Evolutionary conservation across 495 filamentous ascomycete genomes (phyloP).

Genomic region (Extremus antarcticus): DNA sequence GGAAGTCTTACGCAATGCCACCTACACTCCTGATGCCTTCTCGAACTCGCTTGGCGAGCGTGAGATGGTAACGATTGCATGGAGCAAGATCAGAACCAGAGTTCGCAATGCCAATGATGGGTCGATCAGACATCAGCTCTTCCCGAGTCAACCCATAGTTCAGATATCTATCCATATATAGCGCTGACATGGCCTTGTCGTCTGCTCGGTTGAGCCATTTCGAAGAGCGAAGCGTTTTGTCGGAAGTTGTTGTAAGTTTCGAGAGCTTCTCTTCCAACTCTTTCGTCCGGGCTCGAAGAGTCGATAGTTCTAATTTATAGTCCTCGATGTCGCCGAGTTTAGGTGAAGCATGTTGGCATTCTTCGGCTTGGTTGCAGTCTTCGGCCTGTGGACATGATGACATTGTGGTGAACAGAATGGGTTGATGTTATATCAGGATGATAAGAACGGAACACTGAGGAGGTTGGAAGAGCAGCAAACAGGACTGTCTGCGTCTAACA

Average conservation of each 20-base stretch:
- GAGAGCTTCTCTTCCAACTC: conserved; percentile 30
- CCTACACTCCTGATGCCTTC: conserved; percentile 45
- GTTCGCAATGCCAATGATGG: conserved; percentile 49
- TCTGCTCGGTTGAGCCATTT: conserved; percentile 39
- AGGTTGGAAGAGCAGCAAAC: too few relatives aligned
- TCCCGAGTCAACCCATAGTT: conserved; percentile 45
- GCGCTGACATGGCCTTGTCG: conserved; percentile 40
- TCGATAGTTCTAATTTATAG: conserved; percentile 32
- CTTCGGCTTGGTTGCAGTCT: conserved; percentile 3
- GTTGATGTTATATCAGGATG: too few relatives aligned
- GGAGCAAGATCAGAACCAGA: conserved; percentile 45
- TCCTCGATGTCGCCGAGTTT: conserved; percentile 30
- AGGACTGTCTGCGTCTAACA: too few relatives aligned
- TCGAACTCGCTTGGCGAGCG: conserved; percentile 42
- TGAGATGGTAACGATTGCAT: conserved; percentile 44
- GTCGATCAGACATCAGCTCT: conserved; percentile 43
- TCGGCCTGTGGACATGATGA: conserved; percentile 7
- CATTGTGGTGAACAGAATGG: neutral
- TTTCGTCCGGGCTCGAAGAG: conserved; percentile 30
- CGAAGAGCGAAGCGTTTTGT: conserved; percentile 36
- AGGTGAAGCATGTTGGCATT: conserved; percentile 7
- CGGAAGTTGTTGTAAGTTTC: conserved; percentile 12
- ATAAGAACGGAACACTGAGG: too few relatives aligned
- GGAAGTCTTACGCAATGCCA: conserved; percentile 44
- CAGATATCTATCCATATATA: conserved; percentile 47